Evolutionary conservation across 106 monocot species (phyloP), one percentile per base, ranked within the genome.

Genomic region (Agapanthus africanus): DNA sequence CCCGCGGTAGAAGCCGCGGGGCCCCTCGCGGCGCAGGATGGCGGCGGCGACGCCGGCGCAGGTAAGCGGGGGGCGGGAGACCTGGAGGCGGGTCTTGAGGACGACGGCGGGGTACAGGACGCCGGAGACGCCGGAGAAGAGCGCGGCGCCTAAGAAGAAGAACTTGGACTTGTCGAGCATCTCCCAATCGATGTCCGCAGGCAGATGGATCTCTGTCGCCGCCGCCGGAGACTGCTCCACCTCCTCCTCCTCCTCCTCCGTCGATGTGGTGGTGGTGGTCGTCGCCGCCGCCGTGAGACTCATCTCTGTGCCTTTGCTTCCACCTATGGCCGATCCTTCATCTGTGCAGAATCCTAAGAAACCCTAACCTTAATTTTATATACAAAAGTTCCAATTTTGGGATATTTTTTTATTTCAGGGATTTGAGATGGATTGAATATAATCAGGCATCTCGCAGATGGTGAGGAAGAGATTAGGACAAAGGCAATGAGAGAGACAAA

Each of bases 151-250:
- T 18, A 94, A 85, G 74, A 94, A 54, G 72, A 90, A 94, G 79
- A 94, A 94, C 35, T 80, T 63, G 19, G 85, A 94, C 74, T 94
- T 94, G 79, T 94, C 90, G 7, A 94, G 87, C 82, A 83, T 90
- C 80, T 94, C 83, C 94, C 94, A 94, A 72, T 83, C 82, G 38
- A 94, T 81, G 40, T 94, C 94, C 28, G 87, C 85, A 11, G 90
- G 94, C 15, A 94, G 61, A 26, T 81, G 79, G 67, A 86, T 59
- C 77, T 79, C 75, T 7, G 51, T 32, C 22, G 10, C 52, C 59
- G 40, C 69, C 30, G 42, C 42, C 31, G 30, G 23, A 14, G 28
- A 10, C 32, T 78, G 27, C 56, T 50, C 22, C 37, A 27, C 0
- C 6, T 9, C 14, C 7, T 28, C 10, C 15, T 54, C 47, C 46